Evolutionary conservation across 352 stramenopile genomes (phyloP).

Genomic region (Phytopythium aichiense): DNA sequence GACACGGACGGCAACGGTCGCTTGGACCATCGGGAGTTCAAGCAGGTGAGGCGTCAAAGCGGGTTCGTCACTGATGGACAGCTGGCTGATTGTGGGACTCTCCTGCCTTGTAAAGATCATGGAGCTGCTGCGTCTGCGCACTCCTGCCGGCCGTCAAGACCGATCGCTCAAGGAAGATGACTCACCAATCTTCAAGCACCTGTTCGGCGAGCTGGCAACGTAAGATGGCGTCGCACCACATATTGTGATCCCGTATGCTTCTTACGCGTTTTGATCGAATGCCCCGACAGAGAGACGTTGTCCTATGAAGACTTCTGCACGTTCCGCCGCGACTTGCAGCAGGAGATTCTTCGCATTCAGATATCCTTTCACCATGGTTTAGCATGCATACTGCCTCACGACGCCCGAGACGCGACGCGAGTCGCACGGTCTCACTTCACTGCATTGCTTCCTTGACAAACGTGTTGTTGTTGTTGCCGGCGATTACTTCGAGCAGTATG

Average conservation of each 20-base stretch:
- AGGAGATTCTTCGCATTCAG: conserved; percentile 87
- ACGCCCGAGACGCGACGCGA: neutral
- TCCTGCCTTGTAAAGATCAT: conserved; percentile 53
- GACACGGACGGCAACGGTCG: conserved; percentile 77
- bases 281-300: conserved; percentile 46
- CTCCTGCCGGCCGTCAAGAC: conserved; percentile 74
- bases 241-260: neutral
- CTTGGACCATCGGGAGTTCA: conserved; percentile 83
- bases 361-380: conserved; percentile 61
- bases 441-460: conserved; percentile 35
- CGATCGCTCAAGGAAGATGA: conserved; percentile 74
- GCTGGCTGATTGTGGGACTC: neutral
- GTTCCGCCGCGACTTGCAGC: conserved; percentile 70
- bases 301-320: conserved; percentile 78
- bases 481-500: conserved; percentile 87
- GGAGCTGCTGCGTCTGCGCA: conserved; percentile 75
- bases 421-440: neutral
- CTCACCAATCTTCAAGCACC: conserved; percentile 77
- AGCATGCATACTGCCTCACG: neutral
- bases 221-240: conserved; percentile 8
- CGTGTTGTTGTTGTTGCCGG: conserved; percentile 49
- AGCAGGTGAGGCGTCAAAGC: conserved; percentile 37
- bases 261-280: neutral
- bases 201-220: conserved; percentile 81
- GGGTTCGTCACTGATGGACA: neutral